phyloP scores from a whole-genome alignment of 2,329 filamentous ascomycete genomes.

The Colletotrichum tofieldiae region DNA sequence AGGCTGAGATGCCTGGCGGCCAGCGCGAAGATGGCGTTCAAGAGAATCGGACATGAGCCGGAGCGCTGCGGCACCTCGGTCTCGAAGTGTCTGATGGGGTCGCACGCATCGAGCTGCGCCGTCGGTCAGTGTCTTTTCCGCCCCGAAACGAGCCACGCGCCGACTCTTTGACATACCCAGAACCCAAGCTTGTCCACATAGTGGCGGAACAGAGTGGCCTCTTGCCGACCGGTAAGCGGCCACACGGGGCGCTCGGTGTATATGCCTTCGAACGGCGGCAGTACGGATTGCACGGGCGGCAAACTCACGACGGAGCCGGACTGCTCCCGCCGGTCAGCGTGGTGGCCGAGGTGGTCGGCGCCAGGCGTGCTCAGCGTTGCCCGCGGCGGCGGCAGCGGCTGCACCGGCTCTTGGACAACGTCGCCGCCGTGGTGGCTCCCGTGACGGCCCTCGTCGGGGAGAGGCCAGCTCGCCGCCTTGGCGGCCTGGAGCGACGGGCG shows the following conservation, averaged over 20 bases:
- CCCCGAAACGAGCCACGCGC: not conserved
- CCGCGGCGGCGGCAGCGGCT: slow-evolving; percentile 23
- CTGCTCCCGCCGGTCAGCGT: slow-evolving; percentile 23
- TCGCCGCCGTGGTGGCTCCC: not conserved
- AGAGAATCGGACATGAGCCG: slow-evolving; percentile 64
- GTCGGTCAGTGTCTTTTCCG: slow-evolving; percentile 14
- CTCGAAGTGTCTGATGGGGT: slow-evolving; percentile 64
- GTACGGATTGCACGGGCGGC: slow-evolving; percentile 28
- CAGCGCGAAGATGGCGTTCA: slow-evolving; percentile 72
- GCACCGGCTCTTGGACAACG: slow-evolving; percentile 4
- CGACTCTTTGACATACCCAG: slow-evolving; percentile 49
- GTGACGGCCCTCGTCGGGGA: slow-evolving; percentile 1
- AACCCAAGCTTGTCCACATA: slow-evolving; percentile 54
- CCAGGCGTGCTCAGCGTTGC: slow-evolving; percentile 26
- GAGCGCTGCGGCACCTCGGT: slow-evolving; percentile 68
- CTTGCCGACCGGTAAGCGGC: slow-evolving; percentile 51
- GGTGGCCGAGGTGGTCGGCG: slow-evolving; percentile 13
- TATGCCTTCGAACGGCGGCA: slow-evolving; percentile 44
- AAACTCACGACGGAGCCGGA: slow-evolving; percentile 24
- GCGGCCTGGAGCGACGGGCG: slow-evolving; percentile 23
- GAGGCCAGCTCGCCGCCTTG: slow-evolving; percentile 41
- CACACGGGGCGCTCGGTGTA: slow-evolving; percentile 44
- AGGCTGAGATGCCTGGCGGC: slow-evolving; percentile 69
- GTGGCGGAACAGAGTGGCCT: slow-evolving; percentile 54
- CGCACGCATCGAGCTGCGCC: slow-evolving; percentile 60